Base-by-base conservation (phyloP, 2,329 filamentous ascomycete species). In the Cryphonectria nitschkei region DNA sequence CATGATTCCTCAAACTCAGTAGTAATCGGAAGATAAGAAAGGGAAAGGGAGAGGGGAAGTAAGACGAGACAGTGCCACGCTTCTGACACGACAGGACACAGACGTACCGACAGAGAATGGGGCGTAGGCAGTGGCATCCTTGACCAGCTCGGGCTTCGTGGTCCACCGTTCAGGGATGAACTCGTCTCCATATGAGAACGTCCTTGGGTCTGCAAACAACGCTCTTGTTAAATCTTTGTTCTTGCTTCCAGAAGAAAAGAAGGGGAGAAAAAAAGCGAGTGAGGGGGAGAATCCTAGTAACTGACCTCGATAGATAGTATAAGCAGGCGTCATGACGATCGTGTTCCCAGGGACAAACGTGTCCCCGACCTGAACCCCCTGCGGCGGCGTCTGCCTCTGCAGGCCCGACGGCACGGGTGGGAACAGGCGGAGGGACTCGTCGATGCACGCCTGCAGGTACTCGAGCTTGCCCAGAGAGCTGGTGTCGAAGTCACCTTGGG, bases 351-450 rank as follows among this genome's bases (percentile, higher is more conserved):
- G 76, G 11, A 77, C 74, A 26, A 68, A 76, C 1, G 29, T 34
- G 0, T 72, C 72, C 6, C 73, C 76, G 13, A 80, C 73, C 5
- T 68, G 68, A n/a, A 76, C 26, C 2, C 79, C 79, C 70, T 79
- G 76, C 0, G 76, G 74, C 0, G 79, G 79, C 4, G 79, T 80
- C 13, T 69, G 64, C 16, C 70, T 62, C 58, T 69, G 70, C 19
- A 72, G 58, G 1, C 70, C 70, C 2, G 58, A 67, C 58, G 62
- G 56, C 19, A 72, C 70, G 13, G 70, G 67, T 7, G 70, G 70
- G 56, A 69, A 69, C 19, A 72, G 70, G 14, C 70, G 50, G 11
- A 72, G 67, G 16, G 66, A 65, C 58, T 72, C 70, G 32, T 69
- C 67, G 29, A 72, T 72, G 41, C 66, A 68, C 5, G 69, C 66